phyloP scores from a whole-genome alignment of 2,329 filamentous ascomycete species.

The Ceratocystis colombiana region DNA sequence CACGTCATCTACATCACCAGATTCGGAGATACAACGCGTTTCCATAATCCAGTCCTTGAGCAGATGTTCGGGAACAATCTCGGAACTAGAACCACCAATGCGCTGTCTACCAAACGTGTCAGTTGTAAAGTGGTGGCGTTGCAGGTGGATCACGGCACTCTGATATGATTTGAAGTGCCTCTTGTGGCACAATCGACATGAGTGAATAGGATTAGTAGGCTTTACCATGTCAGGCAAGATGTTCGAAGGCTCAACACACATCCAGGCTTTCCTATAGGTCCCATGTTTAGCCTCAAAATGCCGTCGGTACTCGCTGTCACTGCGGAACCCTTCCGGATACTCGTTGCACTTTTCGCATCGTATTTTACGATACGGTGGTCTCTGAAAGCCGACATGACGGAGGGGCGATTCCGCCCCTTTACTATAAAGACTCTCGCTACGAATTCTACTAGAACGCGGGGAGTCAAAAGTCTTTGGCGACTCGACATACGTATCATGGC shows the following conservation, averaged over 20 bases:
- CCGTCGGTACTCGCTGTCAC: constrained; percentile 72
- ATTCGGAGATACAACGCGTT: constrained; percentile 39
- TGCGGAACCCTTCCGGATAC: constrained; percentile 77
- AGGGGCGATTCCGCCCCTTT: constrained; percentile 27
- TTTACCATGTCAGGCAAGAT: constrained; percentile 25
- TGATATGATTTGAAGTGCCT: constrained; percentile 52
- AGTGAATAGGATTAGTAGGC: background rate
- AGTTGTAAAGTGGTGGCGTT: constrained; percentile 48
- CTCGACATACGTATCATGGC: constrained; percentile 16
- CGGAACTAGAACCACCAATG: constrained; percentile 38
- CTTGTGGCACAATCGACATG: constrained; percentile 30
- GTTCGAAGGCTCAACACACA: constrained; percentile 44
- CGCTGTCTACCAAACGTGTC: constrained; percentile 41
- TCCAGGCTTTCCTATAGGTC: constrained; percentile 45
- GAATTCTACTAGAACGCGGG: constrained; percentile 21
- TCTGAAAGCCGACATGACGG: constrained; percentile 31
- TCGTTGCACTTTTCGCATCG: constrained; percentile 66
- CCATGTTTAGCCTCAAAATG: constrained; percentile 53
- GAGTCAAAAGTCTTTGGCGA: constrained; percentile 23
- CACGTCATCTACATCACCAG: constrained; percentile 43
- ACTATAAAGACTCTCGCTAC: constrained; percentile 31
- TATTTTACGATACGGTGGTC: constrained; percentile 57
- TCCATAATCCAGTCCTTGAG: constrained; percentile 53
- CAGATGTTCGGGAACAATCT: constrained; percentile 49
- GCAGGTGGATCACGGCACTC: constrained; percentile 49